Base-by-base conservation (phyloP, 352 stramenopile genomes). In the Pythium vanterpoolii region DNA sequence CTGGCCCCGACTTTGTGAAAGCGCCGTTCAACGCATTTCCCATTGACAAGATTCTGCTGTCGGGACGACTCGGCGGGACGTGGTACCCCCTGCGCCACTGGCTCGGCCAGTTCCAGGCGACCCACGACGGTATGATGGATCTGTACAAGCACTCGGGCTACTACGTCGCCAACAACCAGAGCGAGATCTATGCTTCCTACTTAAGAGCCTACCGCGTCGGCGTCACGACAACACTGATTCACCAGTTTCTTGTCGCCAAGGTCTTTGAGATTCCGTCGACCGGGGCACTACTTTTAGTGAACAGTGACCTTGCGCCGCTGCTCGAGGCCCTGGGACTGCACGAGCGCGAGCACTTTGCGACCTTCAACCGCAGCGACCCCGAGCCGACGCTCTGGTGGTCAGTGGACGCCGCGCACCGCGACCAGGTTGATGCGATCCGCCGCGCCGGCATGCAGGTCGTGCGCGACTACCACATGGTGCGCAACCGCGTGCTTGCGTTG, bases 261-360 rank as follows among this genome's bases (percentile, higher is more conserved):
- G 63, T 91, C 27, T 91, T 93, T 42, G 79, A 91, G 72, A 93
- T 93, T 64, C 77, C 83, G 16, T 75, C 81, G 6, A 90, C 77
- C 0, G 83, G 83, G 3, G 64, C 81, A 36, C 64, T 93, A 19
- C 46, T 93, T 23, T 69, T 81, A 14, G 66, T 93, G 26, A 91
- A 91, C 57, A 68, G 69, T 34, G 81, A 93, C 42, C 68, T 86
- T 28, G 65, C 55, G 10, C 76, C 72, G 24, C 39, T 93, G 39
- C 64, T 93, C 9, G 58, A 73, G 16, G 67, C 69, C 4, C 46
- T 93, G 31, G 76, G 71, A 11, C 69, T 91, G 64, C 72, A 72
- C 16, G 76, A 88, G 23, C 68, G 54, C 24, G 66, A 86, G 48
- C 81, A 93, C 42, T 91, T 83, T 43, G 71, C 91, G 30, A 65